These are phyloP conservation scores for Borealophlyctis nickersoniae DNA, from an alignment of 192 early-diverging fungal genomes.

Conservation along the genomic window DNA sequence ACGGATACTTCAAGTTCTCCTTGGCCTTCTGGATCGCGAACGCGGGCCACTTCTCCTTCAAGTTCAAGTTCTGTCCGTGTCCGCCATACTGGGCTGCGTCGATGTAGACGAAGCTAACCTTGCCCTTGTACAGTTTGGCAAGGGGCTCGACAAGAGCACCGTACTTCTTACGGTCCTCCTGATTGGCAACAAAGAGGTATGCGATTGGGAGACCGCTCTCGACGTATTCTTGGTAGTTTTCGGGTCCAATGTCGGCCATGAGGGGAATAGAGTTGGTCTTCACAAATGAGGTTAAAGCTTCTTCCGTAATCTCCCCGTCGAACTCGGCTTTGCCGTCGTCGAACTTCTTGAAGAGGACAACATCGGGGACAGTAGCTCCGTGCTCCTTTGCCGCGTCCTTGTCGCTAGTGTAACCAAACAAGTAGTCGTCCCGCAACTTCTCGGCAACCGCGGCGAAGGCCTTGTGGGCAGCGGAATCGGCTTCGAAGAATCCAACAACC, in stretches of 20 bases:
- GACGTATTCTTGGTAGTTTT: constrained; percentile 87
- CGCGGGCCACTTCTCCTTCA: constrained; percentile 91
- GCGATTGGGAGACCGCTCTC: constrained; percentile 83
- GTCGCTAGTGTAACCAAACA: constrained; percentile 79
- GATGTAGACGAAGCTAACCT: constrained; percentile 86
- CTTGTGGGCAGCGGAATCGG: constrained; percentile 60
- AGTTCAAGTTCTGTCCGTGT: constrained; percentile 84
- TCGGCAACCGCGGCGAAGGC: constrained; percentile 70
- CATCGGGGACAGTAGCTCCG: constrained; percentile 51
- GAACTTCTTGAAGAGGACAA: constrained; percentile 88
- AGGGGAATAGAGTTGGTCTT: constrained; percentile 76
- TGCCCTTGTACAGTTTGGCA: constrained; percentile 85
- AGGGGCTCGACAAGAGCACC: constrained; percentile 63
- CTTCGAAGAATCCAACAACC: constrained; percentile 77
- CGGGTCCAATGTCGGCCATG: constrained; percentile 85
- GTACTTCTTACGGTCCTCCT: constrained; percentile 56
- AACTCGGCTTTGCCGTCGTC: constrained; percentile 82
- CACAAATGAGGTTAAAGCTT: constrained; percentile 68
- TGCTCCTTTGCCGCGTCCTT: constrained; percentile 50
- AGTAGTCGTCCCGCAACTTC: constrained; percentile 76
- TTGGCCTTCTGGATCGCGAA: constrained; percentile 82
- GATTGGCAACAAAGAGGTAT: constrained; percentile 77
- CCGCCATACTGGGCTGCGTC: constrained; percentile 80
- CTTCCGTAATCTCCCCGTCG: constrained; percentile 51
- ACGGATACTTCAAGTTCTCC: constrained; percentile 81